A percentile compares a stretch with the other conserved stretches of the same genome.
Evolutionary conservation across 768 basidiomycete species (phyloP).

Genomic region (Serendipita sp.): DNA sequence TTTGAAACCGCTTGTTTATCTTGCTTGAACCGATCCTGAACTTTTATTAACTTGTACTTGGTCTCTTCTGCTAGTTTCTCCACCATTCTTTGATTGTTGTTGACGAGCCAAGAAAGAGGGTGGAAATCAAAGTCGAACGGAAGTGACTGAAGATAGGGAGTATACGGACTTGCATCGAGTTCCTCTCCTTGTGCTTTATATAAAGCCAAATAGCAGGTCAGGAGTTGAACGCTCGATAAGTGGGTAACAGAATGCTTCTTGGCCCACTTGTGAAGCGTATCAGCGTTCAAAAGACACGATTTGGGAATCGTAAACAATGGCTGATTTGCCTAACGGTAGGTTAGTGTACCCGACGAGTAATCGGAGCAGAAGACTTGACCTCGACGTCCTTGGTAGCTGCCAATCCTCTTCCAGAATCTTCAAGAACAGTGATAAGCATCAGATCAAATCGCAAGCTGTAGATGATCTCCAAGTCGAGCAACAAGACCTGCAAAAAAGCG

Average conservation of each 20-base stretch:
- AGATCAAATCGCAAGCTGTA: not conserved
- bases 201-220: constrained; percentile 54
- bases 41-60: not conserved
- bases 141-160: constrained; percentile 64
- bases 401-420: constrained; percentile 52
- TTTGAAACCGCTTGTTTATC: constrained; percentile 45
- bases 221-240: constrained; percentile 48
- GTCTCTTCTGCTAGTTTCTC: constrained; percentile 7
- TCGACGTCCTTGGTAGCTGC: constrained; percentile 31
- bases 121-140: constrained; percentile 60
- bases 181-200: constrained; percentile 29
- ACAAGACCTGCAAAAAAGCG: constrained; percentile 30
- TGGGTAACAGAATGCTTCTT: constrained; percentile 16
- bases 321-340: not conserved
- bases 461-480: constrained; percentile 7
- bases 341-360: not conserved
- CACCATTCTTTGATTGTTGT: constrained; percentile 12
- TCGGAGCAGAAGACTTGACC: constrained; percentile 20
- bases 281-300: constrained; percentile 50
- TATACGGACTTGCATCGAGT: constrained; percentile 34
- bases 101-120: constrained; percentile 62
- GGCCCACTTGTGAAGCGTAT: constrained; percentile 25
- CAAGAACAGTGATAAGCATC: not conserved
- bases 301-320: constrained; percentile 54
- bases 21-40: constrained; percentile 5